These are phyloP conservation scores for Botrytis pseudocinerea DNA, from an alignment of 2,329 filamentous ascomycete genomes.

Conservation along the genomic window DNA sequence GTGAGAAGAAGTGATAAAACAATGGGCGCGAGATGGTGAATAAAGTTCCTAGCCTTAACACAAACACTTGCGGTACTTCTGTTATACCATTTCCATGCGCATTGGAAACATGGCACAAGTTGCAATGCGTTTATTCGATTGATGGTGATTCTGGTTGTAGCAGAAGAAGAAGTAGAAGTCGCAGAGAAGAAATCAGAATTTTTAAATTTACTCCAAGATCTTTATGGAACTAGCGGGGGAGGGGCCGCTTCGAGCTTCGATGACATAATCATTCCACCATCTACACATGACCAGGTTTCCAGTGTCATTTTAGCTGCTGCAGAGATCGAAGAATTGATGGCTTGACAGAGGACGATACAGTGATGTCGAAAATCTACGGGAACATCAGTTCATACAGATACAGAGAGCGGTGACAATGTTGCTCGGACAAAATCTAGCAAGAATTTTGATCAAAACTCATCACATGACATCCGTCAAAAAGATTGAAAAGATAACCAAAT, in stretches of 20 bases:
- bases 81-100: background rate
- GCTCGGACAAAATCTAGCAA: constrained; percentile 1
- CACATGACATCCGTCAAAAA: constrained; percentile 83
- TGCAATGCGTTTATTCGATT: background rate
- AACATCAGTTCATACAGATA: background rate
- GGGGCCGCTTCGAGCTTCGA: background rate
- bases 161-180: no score
- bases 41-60: background rate
- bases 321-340: no score
- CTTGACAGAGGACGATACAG: background rate
- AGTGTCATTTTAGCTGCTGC: no score
- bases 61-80: background rate
- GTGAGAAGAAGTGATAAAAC: background rate
- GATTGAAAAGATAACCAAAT: constrained; percentile 61
- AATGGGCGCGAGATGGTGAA: background rate
- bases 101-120: background rate
- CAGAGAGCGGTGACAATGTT: background rate
- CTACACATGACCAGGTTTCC: background rate
- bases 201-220: background rate
- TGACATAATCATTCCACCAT: background rate
- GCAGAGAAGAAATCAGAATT: background rate
- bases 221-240: background rate
- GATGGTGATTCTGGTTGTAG: background rate
- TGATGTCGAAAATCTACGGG: background rate
- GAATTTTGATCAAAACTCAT: constrained; percentile 71